A percentile compares a stretch with the other conserved stretches of the same genome.
Conservation (phyloP, 1,284 basidiomycete species). For the Gomphus bonarii region DNA sequence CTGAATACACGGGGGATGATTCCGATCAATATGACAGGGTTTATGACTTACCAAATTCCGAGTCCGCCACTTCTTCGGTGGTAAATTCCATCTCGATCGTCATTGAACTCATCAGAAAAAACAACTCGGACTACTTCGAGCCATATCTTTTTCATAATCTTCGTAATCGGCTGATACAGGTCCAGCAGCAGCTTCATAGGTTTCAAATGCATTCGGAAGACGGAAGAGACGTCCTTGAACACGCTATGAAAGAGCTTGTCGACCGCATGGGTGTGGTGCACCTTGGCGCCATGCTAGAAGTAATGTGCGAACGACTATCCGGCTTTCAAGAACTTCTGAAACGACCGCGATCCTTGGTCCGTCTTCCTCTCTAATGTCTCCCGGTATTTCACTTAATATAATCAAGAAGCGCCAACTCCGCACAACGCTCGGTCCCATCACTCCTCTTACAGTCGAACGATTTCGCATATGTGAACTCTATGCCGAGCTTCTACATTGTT, state of each 20-base stretch:
- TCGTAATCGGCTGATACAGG: slow-evolving; percentile 80
- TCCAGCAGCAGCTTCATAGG: slow-evolving; percentile 57
- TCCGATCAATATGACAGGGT: neutral
- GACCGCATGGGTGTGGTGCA: slow-evolving; percentile 92
- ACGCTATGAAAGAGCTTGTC: slow-evolving; percentile 79
- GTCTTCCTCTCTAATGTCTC: slow-evolving; percentile 20
- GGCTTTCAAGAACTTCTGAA: slow-evolving; percentile 66
- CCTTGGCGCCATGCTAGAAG: slow-evolving; percentile 75
- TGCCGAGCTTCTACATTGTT: slow-evolving; percentile 94
- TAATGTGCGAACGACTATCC: slow-evolving; percentile 63
- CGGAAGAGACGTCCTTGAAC: slow-evolving; percentile 62
- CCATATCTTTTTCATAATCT: slow-evolving; percentile 96
- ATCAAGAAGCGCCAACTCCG: slow-evolving; percentile 52
- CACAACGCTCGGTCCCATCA: slow-evolving; percentile 62
- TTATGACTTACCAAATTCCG: slow-evolving; percentile 45
- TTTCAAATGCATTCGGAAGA: slow-evolving; percentile 42
- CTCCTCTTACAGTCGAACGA: slow-evolving; percentile 88
- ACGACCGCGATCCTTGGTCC: slow-evolving; percentile 66
- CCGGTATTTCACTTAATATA: neutral
- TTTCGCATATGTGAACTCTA: slow-evolving; percentile 98
- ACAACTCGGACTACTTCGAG: slow-evolving; percentile 98
- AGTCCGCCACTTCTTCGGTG: slow-evolving; percentile 81
- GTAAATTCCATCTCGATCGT: slow-evolving; percentile 84
- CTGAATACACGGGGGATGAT: neutral
- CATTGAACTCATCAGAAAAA: slow-evolving; percentile 95